Conservation (phyloP, 2,329 filamentous ascomycete genomes). For the Neopestalotiopsis sp. region DNA sequence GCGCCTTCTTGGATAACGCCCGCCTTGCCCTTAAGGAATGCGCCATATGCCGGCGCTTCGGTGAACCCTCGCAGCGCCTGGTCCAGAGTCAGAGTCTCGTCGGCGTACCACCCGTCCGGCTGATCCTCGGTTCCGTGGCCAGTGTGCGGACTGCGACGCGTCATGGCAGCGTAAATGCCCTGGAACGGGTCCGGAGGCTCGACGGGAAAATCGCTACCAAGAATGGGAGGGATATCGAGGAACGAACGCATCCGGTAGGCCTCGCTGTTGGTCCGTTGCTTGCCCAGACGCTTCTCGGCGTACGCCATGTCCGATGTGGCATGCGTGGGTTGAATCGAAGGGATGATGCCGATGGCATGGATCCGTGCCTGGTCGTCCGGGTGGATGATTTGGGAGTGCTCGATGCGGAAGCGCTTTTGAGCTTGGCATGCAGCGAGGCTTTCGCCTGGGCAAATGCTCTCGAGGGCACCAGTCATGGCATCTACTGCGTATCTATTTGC, state of each 20-base stretch:
- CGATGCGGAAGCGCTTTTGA: slow-evolving; percentile 67
- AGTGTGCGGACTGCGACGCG: slow-evolving; percentile 63
- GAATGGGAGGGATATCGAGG: slow-evolving; percentile 56
- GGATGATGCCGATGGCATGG: slow-evolving; percentile 63
- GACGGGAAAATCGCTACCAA: slow-evolving; percentile 75
- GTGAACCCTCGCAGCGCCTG: slow-evolving; percentile 69
- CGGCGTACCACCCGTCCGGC: slow-evolving; percentile 59
- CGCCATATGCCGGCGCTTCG: slow-evolving; percentile 60
- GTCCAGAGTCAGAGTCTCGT: slow-evolving; percentile 62
- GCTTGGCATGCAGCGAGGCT: slow-evolving; percentile 55
- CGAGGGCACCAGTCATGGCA: slow-evolving; percentile 63
- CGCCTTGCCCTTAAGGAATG: slow-evolving; percentile 62
- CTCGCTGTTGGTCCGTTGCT: slow-evolving; percentile 54
- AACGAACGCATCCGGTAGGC: slow-evolving; percentile 72
- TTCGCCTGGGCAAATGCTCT: slow-evolving; percentile 52
- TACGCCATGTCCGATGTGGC: slow-evolving; percentile 75
- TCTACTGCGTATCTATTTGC: slow-evolving; percentile 70
- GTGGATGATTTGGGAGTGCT: slow-evolving; percentile 74
- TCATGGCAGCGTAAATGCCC: slow-evolving; percentile 71
- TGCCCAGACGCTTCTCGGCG: slow-evolving; percentile 64
- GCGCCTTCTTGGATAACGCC: slow-evolving; percentile 65
- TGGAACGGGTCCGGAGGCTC: slow-evolving; percentile 71
- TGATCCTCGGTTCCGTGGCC: slow-evolving; percentile 53
- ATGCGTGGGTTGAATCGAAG: slow-evolving; percentile 74
- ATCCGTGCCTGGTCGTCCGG: slow-evolving; percentile 67